phyloP scores from a whole-genome alignment of 176 grass and related monocot species.

The Cymbopogon citratus region DNA sequence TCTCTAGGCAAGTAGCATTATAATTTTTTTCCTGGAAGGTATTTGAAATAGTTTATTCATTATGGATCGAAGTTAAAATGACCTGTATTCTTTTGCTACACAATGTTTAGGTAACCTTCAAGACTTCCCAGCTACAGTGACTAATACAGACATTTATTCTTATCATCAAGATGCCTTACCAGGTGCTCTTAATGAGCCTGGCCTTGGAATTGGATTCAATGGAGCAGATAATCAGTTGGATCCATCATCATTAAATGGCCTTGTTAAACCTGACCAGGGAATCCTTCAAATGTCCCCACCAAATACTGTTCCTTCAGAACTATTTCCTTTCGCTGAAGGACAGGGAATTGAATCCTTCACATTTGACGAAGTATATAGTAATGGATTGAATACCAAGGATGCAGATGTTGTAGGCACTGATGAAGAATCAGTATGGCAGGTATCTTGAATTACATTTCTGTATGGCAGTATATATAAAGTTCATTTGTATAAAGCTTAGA shows the following conservation, averaged over 20 bases:
- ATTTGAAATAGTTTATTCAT: constrained; percentile 21
- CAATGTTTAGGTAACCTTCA: constrained; percentile 49
- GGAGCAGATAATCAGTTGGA: constrained; percentile 45
- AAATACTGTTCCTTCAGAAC: constrained; percentile 32
- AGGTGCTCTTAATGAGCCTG: constrained; percentile 36
- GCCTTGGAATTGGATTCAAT: constrained; percentile 44
- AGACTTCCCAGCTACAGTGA: constrained; percentile 32
- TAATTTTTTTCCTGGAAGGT: background rate
- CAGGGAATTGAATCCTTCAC: constrained; percentile 50
- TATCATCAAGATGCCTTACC: constrained; percentile 45
- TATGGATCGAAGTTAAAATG: background rate
- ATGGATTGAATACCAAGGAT: constrained; percentile 45
- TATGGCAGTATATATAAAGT: background rate
- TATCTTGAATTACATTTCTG: constrained; percentile 24
- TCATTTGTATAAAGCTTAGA: background rate
- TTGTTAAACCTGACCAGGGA: constrained; percentile 32
- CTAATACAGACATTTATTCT: constrained; percentile 42
- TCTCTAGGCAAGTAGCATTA: constrained; percentile 37
- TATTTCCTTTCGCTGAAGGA: constrained; percentile 37
- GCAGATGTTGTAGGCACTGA: constrained; percentile 19
- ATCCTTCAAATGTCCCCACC: constrained; percentile 32
- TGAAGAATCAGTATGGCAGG: constrained; percentile 61
- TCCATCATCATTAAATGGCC: constrained; percentile 49
- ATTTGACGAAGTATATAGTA: constrained; percentile 58
- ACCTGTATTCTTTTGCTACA: constrained; percentile 21